Evolutionary conservation across 208 protist species (phyloP).

Genomic region (Leptomonas seymouri): DNA sequence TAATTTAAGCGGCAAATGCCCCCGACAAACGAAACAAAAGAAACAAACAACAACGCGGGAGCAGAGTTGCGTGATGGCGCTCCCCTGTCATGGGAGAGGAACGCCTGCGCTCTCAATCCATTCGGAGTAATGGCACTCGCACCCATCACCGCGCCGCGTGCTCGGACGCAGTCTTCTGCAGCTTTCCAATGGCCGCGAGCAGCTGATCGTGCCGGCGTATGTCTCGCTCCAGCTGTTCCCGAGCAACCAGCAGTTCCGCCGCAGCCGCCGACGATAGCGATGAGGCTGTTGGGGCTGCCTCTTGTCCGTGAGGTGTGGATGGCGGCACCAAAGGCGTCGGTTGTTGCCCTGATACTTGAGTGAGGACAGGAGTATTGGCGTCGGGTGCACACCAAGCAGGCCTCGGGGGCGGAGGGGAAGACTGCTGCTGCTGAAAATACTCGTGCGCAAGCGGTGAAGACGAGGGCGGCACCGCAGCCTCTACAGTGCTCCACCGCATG

Average conservation of each 20-base stretch:
- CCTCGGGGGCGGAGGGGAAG: too few relatives aligned
- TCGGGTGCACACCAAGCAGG: too few relatives aligned
- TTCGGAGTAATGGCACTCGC: not conserved
- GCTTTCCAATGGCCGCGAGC: slow-evolving; percentile 60
- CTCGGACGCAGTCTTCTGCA: slow-evolving; percentile 63
- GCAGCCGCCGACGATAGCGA: not conserved
- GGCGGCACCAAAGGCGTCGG: not conserved
- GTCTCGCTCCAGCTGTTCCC: slow-evolving; percentile 58
- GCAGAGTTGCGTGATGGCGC: too few relatives aligned
- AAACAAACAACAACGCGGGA: too few relatives aligned
- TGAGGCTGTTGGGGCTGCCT: not conserved
- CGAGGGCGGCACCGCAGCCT: not conserved
- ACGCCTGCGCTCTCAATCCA: too few relatives aligned
- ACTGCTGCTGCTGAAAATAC: too few relatives aligned
- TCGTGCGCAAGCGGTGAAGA: not conserved
- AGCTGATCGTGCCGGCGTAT: slow-evolving; percentile 76
- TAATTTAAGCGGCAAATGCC: too few relatives aligned
- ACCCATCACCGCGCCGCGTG: slow-evolving; percentile 15
- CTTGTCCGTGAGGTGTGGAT: not conserved
- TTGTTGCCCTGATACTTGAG: too few relatives aligned
- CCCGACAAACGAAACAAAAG: too few relatives aligned
- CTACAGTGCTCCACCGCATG: not conserved
- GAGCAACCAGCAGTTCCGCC: slow-evolving; percentile 11
- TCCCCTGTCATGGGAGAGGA: too few relatives aligned
- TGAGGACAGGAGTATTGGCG: too few relatives aligned